A percentile compares a stretch with the other conserved stretches of the same genome.
phyloP scores from a whole-genome alignment of 2,329 filamentous ascomycete species.

The Aureobasidium sp. region DNA sequence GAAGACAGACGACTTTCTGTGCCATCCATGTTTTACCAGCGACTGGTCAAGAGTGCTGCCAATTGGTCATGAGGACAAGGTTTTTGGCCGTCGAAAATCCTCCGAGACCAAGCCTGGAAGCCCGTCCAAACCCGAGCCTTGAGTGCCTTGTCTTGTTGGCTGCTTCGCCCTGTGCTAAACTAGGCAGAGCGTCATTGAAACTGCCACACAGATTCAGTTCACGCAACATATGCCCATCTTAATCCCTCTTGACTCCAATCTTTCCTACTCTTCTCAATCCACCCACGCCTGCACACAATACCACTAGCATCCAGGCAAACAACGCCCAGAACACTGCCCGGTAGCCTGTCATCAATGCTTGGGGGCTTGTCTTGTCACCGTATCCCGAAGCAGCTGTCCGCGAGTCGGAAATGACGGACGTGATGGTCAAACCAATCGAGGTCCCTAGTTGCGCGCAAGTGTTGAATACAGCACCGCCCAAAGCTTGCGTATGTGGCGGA shows the following conservation, averaged over 20 bases:
- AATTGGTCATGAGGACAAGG: neutral
- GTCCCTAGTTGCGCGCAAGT: constrained; percentile 35
- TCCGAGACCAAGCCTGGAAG: too few species aligned
- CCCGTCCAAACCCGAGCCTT: too few species aligned
- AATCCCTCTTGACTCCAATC: constrained; percentile 2
- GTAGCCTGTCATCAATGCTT: constrained; percentile 33
- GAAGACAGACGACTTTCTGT: neutral
- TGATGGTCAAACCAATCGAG: constrained; percentile 30
- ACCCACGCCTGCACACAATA: neutral
- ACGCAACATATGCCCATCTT: neutral
- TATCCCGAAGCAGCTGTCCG: constrained; percentile 16
- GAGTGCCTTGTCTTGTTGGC: too few species aligned
- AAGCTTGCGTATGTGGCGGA: constrained; percentile 31
- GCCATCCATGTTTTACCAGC: neutral
- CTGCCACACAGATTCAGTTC: neutral
- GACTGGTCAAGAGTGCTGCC: neutral
- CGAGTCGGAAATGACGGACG: constrained; percentile 28
- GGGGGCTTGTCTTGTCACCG: constrained; percentile 23
- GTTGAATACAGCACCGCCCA: constrained; percentile 39
- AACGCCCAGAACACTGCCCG: constrained; percentile 34
- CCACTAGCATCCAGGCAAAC: constrained; percentile 27
- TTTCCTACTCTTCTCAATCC: neutral
- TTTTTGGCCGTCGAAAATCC: neutral
- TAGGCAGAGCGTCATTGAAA: neutral
- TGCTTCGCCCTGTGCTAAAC: too few species aligned